Percentiles rank a stretch among this genome's conserved stretches.
phyloP scores from a whole-genome alignment of 2,329 filamentous ascomycete genomes.

The Monosporascus ibericus region DNA sequence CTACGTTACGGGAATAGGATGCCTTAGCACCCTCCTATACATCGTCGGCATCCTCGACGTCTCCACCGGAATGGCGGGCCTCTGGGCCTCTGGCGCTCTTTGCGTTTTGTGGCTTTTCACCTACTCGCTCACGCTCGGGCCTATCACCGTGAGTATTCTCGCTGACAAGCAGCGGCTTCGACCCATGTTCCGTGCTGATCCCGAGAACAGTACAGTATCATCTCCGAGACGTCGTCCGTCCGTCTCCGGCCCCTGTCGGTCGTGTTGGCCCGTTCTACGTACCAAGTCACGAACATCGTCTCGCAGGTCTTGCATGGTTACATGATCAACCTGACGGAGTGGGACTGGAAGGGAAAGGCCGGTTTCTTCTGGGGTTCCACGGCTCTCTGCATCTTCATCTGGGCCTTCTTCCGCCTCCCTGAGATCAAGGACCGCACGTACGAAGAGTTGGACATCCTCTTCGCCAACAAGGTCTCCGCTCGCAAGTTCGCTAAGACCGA shows the following conservation, averaged over 20 bases:
- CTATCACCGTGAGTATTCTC: constrained; percentile 32
- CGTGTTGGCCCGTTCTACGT: constrained; percentile 36
- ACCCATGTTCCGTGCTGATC: constrained; percentile 4
- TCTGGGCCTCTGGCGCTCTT: constrained; percentile 35
- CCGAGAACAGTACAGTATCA: constrained; percentile 33
- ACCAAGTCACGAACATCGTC: constrained; percentile 38
- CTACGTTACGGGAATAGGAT: constrained; percentile 32
- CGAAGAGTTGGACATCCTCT: constrained; percentile 48
- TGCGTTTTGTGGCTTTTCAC: constrained; percentile 38
- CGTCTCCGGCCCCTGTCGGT: constrained; percentile 41
- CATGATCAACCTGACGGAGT: constrained; percentile 31
- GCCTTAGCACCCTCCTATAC: constrained; percentile 30
- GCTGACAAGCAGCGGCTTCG: not conserved
- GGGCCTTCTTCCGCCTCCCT: constrained; percentile 45
- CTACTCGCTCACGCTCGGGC: constrained; percentile 43
- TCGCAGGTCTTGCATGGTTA: constrained; percentile 33
- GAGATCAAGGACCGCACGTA: constrained; percentile 46
- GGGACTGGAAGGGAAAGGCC: constrained; percentile 35
- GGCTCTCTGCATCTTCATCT: constrained; percentile 38
- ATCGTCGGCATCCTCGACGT: constrained; percentile 35
- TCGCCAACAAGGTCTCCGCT: constrained; percentile 34
- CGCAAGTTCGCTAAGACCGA: constrained; percentile 31
- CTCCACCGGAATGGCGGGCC: constrained; percentile 34
- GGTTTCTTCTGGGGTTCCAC: constrained; percentile 38
- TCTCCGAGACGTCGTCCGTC: constrained; percentile 40